phyloP scores from a whole-genome alignment of 768 basidiomycete species.

The Pisolithus albus region DNA sequence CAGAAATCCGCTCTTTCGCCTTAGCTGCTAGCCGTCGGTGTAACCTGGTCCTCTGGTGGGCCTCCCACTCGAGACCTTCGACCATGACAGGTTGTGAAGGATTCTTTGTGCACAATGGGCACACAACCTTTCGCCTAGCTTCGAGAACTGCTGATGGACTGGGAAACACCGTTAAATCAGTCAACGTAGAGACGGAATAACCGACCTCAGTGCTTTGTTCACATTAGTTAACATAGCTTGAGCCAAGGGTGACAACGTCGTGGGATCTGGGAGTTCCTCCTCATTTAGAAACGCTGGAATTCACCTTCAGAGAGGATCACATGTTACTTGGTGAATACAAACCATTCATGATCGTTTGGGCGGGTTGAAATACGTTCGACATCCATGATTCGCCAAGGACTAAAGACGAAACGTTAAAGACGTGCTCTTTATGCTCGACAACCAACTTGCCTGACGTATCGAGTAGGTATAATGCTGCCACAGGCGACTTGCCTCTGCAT shows the following conservation, averaged over 20 bases:
- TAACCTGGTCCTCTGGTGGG: conserved; percentile 47
- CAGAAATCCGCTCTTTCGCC: conserved; percentile 6
- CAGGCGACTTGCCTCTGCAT: conserved; percentile 16
- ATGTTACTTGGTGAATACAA: conserved; percentile 2
- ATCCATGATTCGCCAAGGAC: conserved; percentile 54
- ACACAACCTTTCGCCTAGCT: conserved; percentile 52
- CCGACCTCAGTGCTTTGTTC: conserved; percentile 42
- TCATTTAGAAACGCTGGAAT: conserved; percentile 51
- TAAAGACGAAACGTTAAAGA: conserved; percentile 16
- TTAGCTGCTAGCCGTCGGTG: conserved; percentile 46
- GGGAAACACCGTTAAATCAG: background rate
- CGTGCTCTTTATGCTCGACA: background rate
- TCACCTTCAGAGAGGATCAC: background rate
- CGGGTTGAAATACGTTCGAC: conserved; percentile 46
- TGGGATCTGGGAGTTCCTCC: conserved; percentile 48
- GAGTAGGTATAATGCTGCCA: conserved; percentile 47
- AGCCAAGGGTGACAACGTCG: conserved; percentile 48
- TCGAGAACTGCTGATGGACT: conserved; percentile 55
- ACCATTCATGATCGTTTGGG: conserved; percentile 46
- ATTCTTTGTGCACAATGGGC: conserved; percentile 56
- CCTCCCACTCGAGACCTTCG: conserved; percentile 45
- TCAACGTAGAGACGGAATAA: background rate
- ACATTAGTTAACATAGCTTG: conserved; percentile 42
- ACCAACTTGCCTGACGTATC: conserved; percentile 56
- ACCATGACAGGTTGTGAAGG: conserved; percentile 55